phyloP scores from a whole-genome alignment of 306 rosid species.

The Casuarina equisetifolia region DNA sequence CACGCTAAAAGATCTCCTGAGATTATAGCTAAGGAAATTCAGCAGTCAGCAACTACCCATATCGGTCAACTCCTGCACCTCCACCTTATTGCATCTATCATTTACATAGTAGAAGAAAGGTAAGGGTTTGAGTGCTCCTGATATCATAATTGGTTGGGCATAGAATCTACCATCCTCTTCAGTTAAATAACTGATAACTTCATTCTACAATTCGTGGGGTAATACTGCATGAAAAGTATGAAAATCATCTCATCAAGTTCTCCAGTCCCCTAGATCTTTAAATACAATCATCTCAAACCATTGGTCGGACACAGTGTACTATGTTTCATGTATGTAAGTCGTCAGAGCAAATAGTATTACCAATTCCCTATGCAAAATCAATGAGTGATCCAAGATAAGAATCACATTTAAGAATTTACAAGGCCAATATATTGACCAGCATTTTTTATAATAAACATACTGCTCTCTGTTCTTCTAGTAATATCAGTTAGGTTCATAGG shows the following conservation, averaged over 20 bases:
- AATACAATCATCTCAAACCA: not conserved
- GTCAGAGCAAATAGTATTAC: not conserved
- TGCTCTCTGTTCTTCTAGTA: conserved; percentile 18
- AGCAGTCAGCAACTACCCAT: not conserved
- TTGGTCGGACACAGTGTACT: not conserved
- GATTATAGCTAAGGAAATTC: conserved; percentile 1
- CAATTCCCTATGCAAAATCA: not conserved
- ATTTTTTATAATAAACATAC: not conserved
- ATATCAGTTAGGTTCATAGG: conserved; percentile 9
- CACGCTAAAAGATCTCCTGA: not conserved
- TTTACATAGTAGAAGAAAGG: not conserved
- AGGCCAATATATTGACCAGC: not conserved
- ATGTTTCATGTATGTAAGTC: not conserved
- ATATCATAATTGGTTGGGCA: not conserved
- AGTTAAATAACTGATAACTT: not conserved
- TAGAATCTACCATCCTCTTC: not conserved
- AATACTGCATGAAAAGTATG: not conserved
- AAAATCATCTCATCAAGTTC: not conserved
- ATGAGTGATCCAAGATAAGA: not conserved
- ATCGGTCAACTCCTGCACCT: not conserved
- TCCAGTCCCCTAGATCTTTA: not conserved
- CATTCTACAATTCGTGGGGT: not conserved
- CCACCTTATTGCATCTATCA: not conserved
- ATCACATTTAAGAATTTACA: not conserved
- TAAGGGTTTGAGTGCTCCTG: not conserved